A percentile compares a stretch with the other conserved stretches of the same genome.
phyloP scores from a whole-genome alignment of 169 alveolate genomes.

The Eimeria tenella region DNA sequence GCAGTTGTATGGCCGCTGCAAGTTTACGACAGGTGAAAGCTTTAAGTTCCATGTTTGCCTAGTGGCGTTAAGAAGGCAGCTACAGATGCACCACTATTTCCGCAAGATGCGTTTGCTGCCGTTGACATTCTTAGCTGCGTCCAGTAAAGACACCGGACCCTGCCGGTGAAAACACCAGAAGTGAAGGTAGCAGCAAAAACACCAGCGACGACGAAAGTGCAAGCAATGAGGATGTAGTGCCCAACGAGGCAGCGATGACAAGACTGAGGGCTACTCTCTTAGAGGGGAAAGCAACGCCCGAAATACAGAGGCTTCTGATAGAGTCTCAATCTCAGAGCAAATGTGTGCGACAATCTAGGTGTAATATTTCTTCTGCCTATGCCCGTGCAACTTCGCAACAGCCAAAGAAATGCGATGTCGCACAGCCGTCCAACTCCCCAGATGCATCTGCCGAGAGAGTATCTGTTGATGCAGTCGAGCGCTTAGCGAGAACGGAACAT shows the following conservation, averaged over 20 bases:
- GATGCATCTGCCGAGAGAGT: not conserved
- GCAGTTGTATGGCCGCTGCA: not conserved
- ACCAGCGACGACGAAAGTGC: conserved; percentile 23
- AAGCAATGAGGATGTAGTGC: not conserved
- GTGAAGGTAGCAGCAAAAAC: conserved; percentile 55
- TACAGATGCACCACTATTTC: not conserved
- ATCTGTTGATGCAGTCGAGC: not conserved
- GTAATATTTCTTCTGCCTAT: not conserved
- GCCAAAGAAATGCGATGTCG: not conserved
- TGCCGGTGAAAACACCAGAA: not conserved
- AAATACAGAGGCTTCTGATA: conserved; percentile 64
- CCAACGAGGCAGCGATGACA: conserved; percentile 42
- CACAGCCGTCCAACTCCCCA: not conserved
- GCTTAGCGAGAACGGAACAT: not conserved
- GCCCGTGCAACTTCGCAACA: not conserved
- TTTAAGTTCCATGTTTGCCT: too few relatives aligned
- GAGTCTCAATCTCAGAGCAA: conserved; percentile 34
- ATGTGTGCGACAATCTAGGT: not conserved
- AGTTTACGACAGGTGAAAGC: too few relatives aligned
- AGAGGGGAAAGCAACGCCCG: conserved; percentile 67
- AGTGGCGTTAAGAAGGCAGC: too few relatives aligned
- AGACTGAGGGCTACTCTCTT: conserved; percentile 65
- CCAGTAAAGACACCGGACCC: not conserved
- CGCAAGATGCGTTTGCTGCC: not conserved
- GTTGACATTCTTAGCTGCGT: not conserved